A percentile compares a stretch with the other conserved stretches of the same genome.
Evolutionary conservation across 129 eudicot genomes (phyloP).

Genomic region (Solidago caesia): DNA sequence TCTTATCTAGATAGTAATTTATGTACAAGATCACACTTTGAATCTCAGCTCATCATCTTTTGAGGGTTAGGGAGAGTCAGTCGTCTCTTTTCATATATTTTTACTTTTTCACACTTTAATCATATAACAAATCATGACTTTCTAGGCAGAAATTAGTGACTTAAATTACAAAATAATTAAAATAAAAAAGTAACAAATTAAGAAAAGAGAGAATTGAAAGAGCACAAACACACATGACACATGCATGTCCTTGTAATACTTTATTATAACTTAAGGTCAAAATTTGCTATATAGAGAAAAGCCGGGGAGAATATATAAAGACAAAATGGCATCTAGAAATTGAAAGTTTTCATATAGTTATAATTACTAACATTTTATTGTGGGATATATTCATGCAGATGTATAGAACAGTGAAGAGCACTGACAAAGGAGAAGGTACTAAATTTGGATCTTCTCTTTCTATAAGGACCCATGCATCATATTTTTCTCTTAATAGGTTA

Average conservation of each 20-base stretch:
- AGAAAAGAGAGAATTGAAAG: neutral
- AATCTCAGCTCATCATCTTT: neutral
- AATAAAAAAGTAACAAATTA: conserved; percentile 1
- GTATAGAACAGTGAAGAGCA: conserved; percentile 99
- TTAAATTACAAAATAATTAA: neutral
- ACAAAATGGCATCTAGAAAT: conserved; percentile 48
- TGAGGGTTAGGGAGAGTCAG: neutral
- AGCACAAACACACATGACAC: conserved; percentile 15
- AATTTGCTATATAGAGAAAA: conserved; percentile 14
- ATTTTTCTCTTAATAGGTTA: conserved; percentile 13
- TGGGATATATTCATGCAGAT: conserved; percentile 63
- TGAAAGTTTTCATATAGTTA: neutral
- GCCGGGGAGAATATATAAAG: conserved; percentile 29
- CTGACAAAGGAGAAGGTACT: conserved; percentile 75
- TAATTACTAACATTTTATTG: conserved; percentile 21
- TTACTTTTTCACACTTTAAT: conserved; percentile 11
- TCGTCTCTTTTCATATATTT: neutral
- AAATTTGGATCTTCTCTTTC: conserved; percentile 33
- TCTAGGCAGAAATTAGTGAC: neutral
- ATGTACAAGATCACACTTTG: conserved; percentile 8
- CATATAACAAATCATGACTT: conserved; percentile 1
- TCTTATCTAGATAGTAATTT: neutral
- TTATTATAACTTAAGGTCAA: neutral
- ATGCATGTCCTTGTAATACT: conserved; percentile 19
- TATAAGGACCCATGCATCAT: conserved; percentile 27